Base-by-base conservation (phyloP, 2,329 filamentous ascomycete species). In the Botrytis byssoidea region DNA sequence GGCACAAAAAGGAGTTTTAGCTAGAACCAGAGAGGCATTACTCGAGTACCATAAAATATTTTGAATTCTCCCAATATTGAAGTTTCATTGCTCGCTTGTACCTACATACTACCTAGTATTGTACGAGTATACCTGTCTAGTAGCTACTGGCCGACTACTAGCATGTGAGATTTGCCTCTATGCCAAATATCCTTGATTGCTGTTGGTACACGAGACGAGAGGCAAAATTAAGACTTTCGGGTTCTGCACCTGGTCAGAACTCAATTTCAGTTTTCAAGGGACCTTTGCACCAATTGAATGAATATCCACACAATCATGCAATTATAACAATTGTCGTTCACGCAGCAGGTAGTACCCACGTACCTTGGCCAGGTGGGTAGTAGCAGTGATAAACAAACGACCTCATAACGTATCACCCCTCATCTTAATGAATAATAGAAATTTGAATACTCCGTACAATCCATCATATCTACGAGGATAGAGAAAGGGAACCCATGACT, bases 1-100 rank as follows among this genome's bases (percentile, higher is more conserved):
- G 79, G 75, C 77, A 77, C 77, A 77, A 69, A 69, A 57, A 76
- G 77, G 76, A 77, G 77, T 79, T 68, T 67, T 79, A 78, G 79
- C 71, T 80, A 80, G 79, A 81, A 75, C 71, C 74, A 76, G 72
- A 70, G 74, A 70, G 74, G 74, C 67, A 75, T 76, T 75, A 57
- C n/a, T 57, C n/a, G 51, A 57, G 14, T 29, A 74, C 74, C 76
- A 78, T 75, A 74, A 75, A 74, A 77, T 71, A 76, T 67, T 76
- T 75, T 68, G 71, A 75, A 65, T 76, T 57, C 65, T 75, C 73
- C 73, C 71, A 63, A 71, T 46, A 46, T 46, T 29, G 46, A 60
- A 51, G 32, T 63, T 63, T 22, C 20, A 63, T 71, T 32, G n/a
- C 46, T 68, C 48, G 65, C 35, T 42, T 68, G n/a, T 57, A 42